Evolutionary conservation across 192 early-diverging fungal species (phyloP), one percentile per base, ranked within the genome.

Genomic region (Mortierella alpina): DNA sequence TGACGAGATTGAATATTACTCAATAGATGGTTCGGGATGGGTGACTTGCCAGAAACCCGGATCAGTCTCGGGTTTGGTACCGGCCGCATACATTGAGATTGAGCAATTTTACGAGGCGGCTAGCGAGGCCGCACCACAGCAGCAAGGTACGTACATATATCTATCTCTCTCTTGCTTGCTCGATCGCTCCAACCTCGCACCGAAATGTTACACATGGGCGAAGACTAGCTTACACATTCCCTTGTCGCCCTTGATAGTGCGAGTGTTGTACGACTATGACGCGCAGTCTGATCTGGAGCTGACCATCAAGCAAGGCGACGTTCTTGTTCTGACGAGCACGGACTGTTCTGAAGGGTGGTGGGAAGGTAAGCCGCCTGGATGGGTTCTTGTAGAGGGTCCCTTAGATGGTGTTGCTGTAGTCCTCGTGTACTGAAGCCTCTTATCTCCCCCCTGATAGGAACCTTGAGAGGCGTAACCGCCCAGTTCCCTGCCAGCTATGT

Each of bases 311-410:
- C 68, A 84, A 70, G 84, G 84, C 0, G 89, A 90, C 40, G 65
- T 70, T 5, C 85, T 90, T 53, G 46, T 74, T 5, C 72, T 90
- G 7, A 87, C 82, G 5, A 86, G 82, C 41, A 83, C 73, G 31
- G 85, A 87, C 59, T 84, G 86, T 52, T 87, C 73, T 18, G 79
- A 82, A 22, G 87, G 87, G 3, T 90, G 89, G 89, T 90, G 87
- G 87, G 83, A 90, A 82, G 89, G 89, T 87, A 85, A 50, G 63
- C 44, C 1, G 31, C 42, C n/a, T 47, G 42, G 13, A 40, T 20
- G 2, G 6, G 8, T 53, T 57, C 1, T 18, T 23, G 62, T 14
- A 4, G 4, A 56, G 47, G 6, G 15, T 10, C 47, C 42, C 14
- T 44, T 53, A 39, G 42, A 47, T 58, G 12, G 44, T 40, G 22